Base-by-base conservation (phyloP, 352 stramenopile genomes). In the Globisporangium iwayamae region DNA sequence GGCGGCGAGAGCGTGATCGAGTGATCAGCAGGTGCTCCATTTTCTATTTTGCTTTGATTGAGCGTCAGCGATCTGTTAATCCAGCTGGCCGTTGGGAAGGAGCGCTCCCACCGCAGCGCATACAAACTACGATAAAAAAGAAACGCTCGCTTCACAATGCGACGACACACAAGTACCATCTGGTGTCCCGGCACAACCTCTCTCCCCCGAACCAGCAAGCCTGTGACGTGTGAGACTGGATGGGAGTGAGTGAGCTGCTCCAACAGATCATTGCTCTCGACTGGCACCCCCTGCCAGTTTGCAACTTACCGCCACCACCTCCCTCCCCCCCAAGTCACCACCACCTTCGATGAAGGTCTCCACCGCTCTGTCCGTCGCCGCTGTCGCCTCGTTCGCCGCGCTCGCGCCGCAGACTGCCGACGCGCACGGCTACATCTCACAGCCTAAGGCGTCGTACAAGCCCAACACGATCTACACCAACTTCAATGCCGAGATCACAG, bases 401-500 rank as follows among this genome's bases (percentile, higher is more conserved):
- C 13, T 59, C 13, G 34, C 53, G 20, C 34, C 53, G 36, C 53
- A 46, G 4, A 11, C 9, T 8, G 53, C n/a, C 16, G 53, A 63
- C 4, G 71, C 64, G 28, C 72, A 78, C 47, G 72, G 72, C 14
- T 73, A 70, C 65, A 58, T 78, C 55, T 69, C 68, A 8, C 20
- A 62, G 25, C 72, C 72, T 3, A 61, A 59, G 41, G 57, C 68
- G 13, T 32, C 56, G 47, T 74, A 67, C 66, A 65, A 66, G 3
- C 56, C 63, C 43, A 69, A 65, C 30, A 43, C 62, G 28, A 55
- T 67, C 34, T 70, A 69, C 60, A 74, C 56, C 14, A 67, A 52
- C 56, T 76, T 53, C 60, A 74, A 71, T 18, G 63, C 70, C 56
- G 61, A 76, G 65, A 72, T 72, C 60, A 74, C 65, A 4, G 69